Conservation (phyloP, 1,284 basidiomycete species). For the Austroboletus novae-zelandiae region DNA sequence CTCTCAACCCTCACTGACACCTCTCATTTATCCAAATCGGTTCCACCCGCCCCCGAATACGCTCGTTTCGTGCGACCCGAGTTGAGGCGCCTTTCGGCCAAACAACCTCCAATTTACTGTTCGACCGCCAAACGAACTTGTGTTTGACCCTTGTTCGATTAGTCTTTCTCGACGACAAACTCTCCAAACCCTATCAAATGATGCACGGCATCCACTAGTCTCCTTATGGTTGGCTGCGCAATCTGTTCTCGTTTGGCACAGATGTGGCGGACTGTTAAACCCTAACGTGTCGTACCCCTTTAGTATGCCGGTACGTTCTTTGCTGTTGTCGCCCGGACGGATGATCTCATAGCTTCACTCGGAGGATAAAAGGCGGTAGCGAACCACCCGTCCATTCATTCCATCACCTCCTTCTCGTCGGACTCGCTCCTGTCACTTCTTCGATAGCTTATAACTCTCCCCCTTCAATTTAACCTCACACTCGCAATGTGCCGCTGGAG, state of each 20-base stretch:
- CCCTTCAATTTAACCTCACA: slow-evolving; percentile 1
- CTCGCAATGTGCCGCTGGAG: slow-evolving; percentile 37
- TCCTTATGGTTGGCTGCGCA: slow-evolving; percentile 27
- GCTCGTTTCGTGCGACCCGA: slow-evolving; percentile 27
- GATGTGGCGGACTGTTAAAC: slow-evolving; percentile 24
- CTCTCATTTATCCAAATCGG: slow-evolving; percentile 33
- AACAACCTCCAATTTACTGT: slow-evolving; percentile 12
- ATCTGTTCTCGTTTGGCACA: slow-evolving; percentile 29
- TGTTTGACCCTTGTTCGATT: slow-evolving; percentile 30
- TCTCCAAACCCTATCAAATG: slow-evolving; percentile 37
- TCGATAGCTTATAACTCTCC: slow-evolving; percentile 1
- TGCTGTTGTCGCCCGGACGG: slow-evolving; percentile 11
- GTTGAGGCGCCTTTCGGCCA: slow-evolving; percentile 18
- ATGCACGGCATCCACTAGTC: slow-evolving; percentile 30
- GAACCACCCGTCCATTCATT: slow-evolving; percentile 10
- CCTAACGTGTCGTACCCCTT: slow-evolving; percentile 19
- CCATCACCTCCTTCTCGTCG: slow-evolving; percentile 9
- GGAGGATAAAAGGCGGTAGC: slow-evolving; percentile 27
- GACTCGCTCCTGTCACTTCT: neutral
- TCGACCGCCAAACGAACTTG: slow-evolving; percentile 12
- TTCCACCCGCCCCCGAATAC: slow-evolving; percentile 14
- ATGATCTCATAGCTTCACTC: slow-evolving; percentile 29
- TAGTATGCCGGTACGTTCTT: slow-evolving; percentile 22
- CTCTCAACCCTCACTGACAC: slow-evolving; percentile 27
- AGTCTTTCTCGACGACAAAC: slow-evolving; percentile 38